These are phyloP conservation scores for Talaromyces piceae DNA, from an alignment of 2,329 filamentous ascomycete species.

Conservation along the genomic window DNA sequence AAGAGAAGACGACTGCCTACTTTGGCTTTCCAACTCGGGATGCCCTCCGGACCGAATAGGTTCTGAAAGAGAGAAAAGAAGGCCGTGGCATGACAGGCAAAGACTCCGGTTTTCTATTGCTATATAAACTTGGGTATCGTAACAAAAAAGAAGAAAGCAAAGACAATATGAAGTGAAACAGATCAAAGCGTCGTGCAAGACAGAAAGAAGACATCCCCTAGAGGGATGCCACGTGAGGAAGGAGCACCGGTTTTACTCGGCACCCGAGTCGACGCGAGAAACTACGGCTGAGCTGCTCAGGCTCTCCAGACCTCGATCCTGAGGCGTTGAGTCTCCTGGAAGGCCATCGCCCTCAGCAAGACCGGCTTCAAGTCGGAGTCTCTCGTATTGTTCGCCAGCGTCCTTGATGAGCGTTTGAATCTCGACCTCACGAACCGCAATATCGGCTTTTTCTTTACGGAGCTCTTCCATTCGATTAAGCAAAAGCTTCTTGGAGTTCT, in stretches of 20 bases:
- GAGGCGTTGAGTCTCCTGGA: slow-evolving; percentile 21
- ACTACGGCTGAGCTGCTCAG: slow-evolving; percentile 25
- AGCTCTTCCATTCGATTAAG: slow-evolving; percentile 58
- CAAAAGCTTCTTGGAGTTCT: slow-evolving; percentile 54
- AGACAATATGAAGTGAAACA: not conserved
- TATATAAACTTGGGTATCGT: slow-evolving; percentile 15
- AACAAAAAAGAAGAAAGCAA: slow-evolving; percentile 9
- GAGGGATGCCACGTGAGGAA: not conserved
- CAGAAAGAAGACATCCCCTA: not conserved
- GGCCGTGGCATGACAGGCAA: slow-evolving; percentile 21
- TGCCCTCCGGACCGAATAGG: slow-evolving; percentile 17
- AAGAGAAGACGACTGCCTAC: slow-evolving; percentile 16
- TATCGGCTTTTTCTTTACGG: slow-evolving; percentile 59
- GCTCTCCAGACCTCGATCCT: slow-evolving; percentile 31
- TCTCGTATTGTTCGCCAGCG: slow-evolving; percentile 65
- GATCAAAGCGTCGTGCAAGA: not conserved
- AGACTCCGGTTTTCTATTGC: slow-evolving; percentile 16
- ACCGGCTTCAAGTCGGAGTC: slow-evolving; percentile 42
- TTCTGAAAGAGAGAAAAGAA: slow-evolving; percentile 25
- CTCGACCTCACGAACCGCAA: slow-evolving; percentile 64
- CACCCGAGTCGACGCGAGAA: slow-evolving; percentile 21
- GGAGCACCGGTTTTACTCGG: slow-evolving; percentile 15
- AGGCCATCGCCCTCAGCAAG: slow-evolving; percentile 19
- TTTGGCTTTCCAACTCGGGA: slow-evolving; percentile 11
- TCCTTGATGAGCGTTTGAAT: slow-evolving; percentile 75